Evolutionary conservation across 1,139 yeast species (phyloP).

Genomic region (Kurtzmaniella quercitrusa): DNA sequence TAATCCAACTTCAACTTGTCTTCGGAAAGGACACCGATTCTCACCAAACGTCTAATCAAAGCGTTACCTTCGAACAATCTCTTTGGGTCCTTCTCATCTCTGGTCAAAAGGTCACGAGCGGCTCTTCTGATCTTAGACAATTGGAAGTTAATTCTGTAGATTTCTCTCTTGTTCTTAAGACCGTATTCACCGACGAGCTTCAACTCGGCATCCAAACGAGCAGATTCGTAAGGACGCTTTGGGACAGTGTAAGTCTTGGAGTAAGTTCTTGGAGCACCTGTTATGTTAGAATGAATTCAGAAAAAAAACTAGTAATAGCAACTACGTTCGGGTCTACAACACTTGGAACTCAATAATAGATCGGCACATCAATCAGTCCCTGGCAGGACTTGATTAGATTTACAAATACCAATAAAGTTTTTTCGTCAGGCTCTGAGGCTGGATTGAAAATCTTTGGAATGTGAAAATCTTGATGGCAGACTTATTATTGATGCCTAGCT

Average conservation of each 20-base stretch:
- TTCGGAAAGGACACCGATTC: constrained; percentile 98
- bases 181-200: constrained; percentile 99
- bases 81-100: constrained; percentile 99
- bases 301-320: constrained; percentile 2
- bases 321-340: neutral
- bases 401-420: neutral
- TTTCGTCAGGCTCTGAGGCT: constrained; percentile 3
- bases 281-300: constrained; percentile 23
- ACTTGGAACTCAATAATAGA: neutral
- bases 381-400: too few relatives aligned
- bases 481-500: constrained; percentile 37
- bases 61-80: constrained; percentile 99
- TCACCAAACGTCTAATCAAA: constrained; percentile 95
- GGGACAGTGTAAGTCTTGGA: constrained; percentile 99
- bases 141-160: constrained; percentile 98
- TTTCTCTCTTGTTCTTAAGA: constrained; percentile 99
- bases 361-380: neutral
- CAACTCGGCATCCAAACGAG: constrained; percentile 99
- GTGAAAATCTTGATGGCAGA: constrained; percentile 5
- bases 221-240: constrained; percentile 98
- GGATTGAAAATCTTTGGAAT: constrained; percentile 6
- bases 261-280: constrained; percentile 98
- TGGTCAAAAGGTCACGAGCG: constrained; percentile 99
- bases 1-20: constrained; percentile 99
- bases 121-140: constrained; percentile 99